Base-by-base conservation (phyloP, 1,139 yeast genomes). In the Hyphopichia fennica region DNA sequence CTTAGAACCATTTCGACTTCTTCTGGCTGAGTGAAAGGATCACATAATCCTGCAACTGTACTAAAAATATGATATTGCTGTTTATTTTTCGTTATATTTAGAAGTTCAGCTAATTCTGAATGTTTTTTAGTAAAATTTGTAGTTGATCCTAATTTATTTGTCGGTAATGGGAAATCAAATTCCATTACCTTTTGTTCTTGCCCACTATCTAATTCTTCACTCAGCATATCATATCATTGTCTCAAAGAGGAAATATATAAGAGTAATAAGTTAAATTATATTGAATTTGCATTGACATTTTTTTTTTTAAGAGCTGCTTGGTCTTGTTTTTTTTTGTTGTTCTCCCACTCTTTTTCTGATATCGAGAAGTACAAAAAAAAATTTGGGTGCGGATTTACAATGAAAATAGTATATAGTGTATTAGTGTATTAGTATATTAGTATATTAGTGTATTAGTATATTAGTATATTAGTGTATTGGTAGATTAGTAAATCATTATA, bases 1-100 rank as follows among this genome's bases (percentile, higher is more conserved):
- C 88, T 81, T 15, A 82, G 63, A 0, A 81, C 61, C 25, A 67
- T 59, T 1, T 62, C 56, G 18, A 81, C 83, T 29, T 84, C 87
- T 34, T 77, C 75, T 0, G 91, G 90, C 48, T 82, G 89, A 1
- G 88, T 81, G 50, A 73, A 67, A 3, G 88, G 87, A 55, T 84
- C 89, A 42, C 83, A 77, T 33, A 84, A 57, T 2, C 79, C 67
- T 3, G 77, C 64, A 2, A 72, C 54, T 11, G 68, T 58, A 37
- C 48, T 45, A 48, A 66, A 70, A 29, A 64, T 52, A 28, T 45
- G 55, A 11, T 37, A 31, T 25, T 52, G 40, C 25, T 50, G 41
- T 10, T 49, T 46, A 19, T 51, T 50, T 34, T 60, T 61, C 20
- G 47, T 48, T 28, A 63, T 37, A 14, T 56, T 52, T 11, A 62